Percentiles rank a stretch among this genome's conserved stretches.
Evolutionary conservation across 1,284 basidiomycete species (phyloP).

Genomic region (Ceratobasidium sp.): DNA sequence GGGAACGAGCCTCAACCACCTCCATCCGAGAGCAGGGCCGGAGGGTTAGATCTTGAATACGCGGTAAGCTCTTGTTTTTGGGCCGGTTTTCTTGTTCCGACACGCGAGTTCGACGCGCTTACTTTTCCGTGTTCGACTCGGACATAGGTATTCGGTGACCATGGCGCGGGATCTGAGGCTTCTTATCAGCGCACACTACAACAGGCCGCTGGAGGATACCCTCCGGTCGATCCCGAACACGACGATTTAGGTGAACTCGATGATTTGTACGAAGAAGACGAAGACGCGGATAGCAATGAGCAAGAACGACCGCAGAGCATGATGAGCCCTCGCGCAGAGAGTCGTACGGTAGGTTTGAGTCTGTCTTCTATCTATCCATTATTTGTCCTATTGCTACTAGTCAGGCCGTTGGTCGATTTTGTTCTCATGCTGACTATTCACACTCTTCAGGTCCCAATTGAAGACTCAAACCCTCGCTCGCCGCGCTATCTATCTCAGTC

Average conservation of each 20-base stretch:
- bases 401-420: no score
- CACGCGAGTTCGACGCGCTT: constrained; percentile 22
- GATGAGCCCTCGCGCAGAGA: constrained; percentile 34
- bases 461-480: constrained; percentile 30
- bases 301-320: constrained; percentile 41
- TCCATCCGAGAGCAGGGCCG: constrained; percentile 22
- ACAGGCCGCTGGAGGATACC: constrained; percentile 37
- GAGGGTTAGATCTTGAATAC: constrained; percentile 36
- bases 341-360: constrained; percentile 23
- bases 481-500: constrained; percentile 40
- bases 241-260: constrained; percentile 19
- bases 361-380: neutral
- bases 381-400: no score
- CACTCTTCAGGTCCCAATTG: constrained; percentile 19
- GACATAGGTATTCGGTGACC: constrained; percentile 38
- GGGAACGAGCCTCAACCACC: constrained; percentile 3
- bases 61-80: constrained; percentile 16
- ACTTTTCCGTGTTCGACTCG: neutral
- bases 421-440: constrained; percentile 18
- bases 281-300: constrained; percentile 40
- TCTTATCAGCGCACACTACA: constrained; percentile 41
- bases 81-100: neutral
- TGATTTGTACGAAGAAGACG: constrained; percentile 35
- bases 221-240: neutral
- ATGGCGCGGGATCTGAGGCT: constrained; percentile 38